Base-by-base conservation (phyloP, 2,329 filamentous ascomycete species). In the Aspergillus proliferans region DNA sequence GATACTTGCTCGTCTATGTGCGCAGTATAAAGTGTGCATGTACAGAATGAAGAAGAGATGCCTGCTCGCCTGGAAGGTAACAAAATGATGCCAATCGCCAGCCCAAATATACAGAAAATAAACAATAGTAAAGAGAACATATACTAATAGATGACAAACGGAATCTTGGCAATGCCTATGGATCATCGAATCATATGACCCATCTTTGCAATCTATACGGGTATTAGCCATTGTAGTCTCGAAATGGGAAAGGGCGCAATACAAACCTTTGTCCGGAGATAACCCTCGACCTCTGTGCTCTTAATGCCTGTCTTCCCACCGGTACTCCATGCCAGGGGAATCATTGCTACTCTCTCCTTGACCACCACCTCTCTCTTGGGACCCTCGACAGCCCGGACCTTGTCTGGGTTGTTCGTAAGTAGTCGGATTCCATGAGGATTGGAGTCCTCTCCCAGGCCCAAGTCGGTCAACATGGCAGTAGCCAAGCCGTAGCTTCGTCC, bases 401-500 rank as follows among this genome's bases (percentile, higher is more conserved):
- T 98, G 60, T 98, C 93, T 0, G 93, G 93, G 62, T 98, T 98
- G 68, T 98, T 98, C 8, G 93, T 98, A 59, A 98, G 73, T 45
- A 98, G 73, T 33, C 88, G 78, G 47, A 97, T 84, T 12, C 72
- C 72, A 26, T 68, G 62, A 21, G 65, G 59, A 24, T 91, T 87
- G 10, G 73, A 69, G 58, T 95, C 78, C 1, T 75, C 79, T 2
- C 78, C 81, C 7, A 84, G 79, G 0, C 88, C 91, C 26, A 98
- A 73, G 71, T 98, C 93, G 52, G 84, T 77, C 47, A 98, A 76
- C 79, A 98, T 97, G 0, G 92, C 91, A 1, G 93, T 98, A 2
- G 93, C 93, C n/a, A 98, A 73, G 1, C 93, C 93, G 63, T 98
- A 98, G 59, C 88, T 95, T 47, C 93, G 78, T 19, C 93, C 93